phyloP scores from a whole-genome alignment of 495 filamentous ascomycete species.

The Lasiosphaeria hispida region DNA sequence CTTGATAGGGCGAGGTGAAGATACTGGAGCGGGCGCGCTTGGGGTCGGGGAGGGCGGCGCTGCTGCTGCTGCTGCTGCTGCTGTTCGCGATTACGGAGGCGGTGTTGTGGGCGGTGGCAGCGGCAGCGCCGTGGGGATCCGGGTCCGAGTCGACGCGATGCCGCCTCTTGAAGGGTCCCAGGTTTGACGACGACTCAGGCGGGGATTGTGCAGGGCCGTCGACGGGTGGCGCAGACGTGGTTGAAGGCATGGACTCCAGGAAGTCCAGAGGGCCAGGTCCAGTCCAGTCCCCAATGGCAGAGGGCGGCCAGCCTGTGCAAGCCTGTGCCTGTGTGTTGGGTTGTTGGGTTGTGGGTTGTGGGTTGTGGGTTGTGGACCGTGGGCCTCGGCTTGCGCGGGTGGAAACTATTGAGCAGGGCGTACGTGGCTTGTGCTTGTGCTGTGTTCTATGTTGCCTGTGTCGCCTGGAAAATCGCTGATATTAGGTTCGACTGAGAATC shows the following conservation, averaged over 20 bases:
- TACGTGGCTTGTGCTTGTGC: too few species aligned
- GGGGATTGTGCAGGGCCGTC: neutral
- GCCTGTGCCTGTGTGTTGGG: too few species aligned
- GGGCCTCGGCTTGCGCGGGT: neutral
- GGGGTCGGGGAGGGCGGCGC: slow-evolving; percentile 12
- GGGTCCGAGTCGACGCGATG: slow-evolving; percentile 23
- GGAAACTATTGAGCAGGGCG: too few species aligned
- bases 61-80: neutral
- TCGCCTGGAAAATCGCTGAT: too few species aligned
- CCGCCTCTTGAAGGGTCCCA: slow-evolving; percentile 6
- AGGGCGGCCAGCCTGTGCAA: too few species aligned
- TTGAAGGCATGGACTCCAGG: slow-evolving; percentile 8
- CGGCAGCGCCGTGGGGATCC: too few species aligned
- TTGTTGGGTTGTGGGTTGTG: neutral
- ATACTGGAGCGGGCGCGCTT: slow-evolving; percentile 33
- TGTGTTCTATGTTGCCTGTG: too few species aligned
- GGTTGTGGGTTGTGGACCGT: neutral
- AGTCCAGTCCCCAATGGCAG: too few species aligned
- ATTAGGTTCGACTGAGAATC: too few species aligned
- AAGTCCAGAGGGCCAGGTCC: neutral
- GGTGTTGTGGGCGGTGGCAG: neutral
- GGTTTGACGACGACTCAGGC: neutral
- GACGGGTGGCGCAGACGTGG: too few species aligned
- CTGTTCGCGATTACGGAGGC: neutral
- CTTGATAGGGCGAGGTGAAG: slow-evolving; percentile 14